Percentiles rank a stretch among this genome's conserved stretches.
phyloP scores from a whole-genome alignment of 2,329 filamentous ascomycete genomes.

The Lasiodiplodia hormozganensis region DNA sequence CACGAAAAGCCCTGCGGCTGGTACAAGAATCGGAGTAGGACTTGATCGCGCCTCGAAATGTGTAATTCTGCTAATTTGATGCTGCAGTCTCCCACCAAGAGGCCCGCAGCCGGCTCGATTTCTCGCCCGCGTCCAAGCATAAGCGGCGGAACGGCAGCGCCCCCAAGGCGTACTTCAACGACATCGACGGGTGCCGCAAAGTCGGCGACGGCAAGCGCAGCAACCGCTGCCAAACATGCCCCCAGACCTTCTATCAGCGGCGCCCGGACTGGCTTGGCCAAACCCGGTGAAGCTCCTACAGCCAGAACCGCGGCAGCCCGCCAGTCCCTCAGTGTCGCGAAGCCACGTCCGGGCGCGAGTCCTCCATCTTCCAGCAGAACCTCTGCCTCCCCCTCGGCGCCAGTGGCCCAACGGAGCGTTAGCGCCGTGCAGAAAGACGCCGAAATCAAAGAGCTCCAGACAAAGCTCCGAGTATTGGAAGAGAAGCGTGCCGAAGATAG shows the following conservation, averaged over 20 bases:
- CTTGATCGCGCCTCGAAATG: background rate
- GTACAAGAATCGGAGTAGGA: conserved; percentile 26
- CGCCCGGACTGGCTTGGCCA: conserved; percentile 13
- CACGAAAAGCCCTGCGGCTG: conserved; percentile 37
- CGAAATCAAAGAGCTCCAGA: conserved; percentile 86
- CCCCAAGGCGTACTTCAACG: conserved; percentile 27
- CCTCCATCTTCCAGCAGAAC: conserved; percentile 29
- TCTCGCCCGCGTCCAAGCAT: conserved; percentile 27
- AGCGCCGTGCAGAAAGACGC: conserved; percentile 42
- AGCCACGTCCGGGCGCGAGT: conserved; percentile 26
- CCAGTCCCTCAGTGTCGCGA: conserved; percentile 14
- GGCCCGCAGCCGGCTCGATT: conserved; percentile 31
- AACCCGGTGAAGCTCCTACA: conserved; percentile 7
- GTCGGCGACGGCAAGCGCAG: conserved; percentile 6
- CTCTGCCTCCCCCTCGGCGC: conserved; percentile 14
- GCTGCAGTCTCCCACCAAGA: conserved; percentile 27
- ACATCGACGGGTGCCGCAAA: conserved; percentile 20
- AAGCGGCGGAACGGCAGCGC: conserved; percentile 17
- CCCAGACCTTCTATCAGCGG: conserved; percentile 21
- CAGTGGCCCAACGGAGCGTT: conserved; percentile 20
- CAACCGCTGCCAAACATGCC: conserved; percentile 10
- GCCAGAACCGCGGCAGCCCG: conserved; percentile 22
- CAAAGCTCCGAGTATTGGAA: conserved; percentile 85
- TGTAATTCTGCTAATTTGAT: background rate
- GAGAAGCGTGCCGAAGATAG: conserved; percentile 85